Evolutionary conservation across 495 filamentous ascomycete genomes (phyloP).

Genomic region (Acidiella bohemica): DNA sequence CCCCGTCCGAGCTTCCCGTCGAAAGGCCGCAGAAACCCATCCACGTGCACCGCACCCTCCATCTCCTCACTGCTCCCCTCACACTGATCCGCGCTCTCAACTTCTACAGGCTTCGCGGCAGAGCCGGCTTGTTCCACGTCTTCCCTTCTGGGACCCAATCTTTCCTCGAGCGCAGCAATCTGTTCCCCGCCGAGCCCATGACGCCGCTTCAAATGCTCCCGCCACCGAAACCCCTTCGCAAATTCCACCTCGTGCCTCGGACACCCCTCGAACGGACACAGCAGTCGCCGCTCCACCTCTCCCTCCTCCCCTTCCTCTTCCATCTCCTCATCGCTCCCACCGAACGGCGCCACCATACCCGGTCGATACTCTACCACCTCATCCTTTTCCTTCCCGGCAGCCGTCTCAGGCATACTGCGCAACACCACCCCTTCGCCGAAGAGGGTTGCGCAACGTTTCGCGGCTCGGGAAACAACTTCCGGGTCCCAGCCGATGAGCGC

Average conservation of each 20-base stretch:
- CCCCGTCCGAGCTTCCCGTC: conserved; percentile 1
- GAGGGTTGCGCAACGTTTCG: conserved; percentile 54
- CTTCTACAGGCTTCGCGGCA: background rate
- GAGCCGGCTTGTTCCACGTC: background rate
- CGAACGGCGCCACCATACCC: conserved; percentile 1
- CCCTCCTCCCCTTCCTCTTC: background rate
- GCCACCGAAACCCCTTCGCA: conserved; percentile 6
- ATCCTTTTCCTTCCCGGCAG: background rate
- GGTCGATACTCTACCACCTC: conserved; percentile 1
- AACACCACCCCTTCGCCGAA: conserved; percentile 13
- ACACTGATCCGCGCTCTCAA: background rate
- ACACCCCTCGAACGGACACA: conserved; percentile 10
- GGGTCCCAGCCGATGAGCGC: conserved; percentile 52
- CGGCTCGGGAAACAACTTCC: conserved; percentile 47
- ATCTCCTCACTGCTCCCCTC: conserved; percentile 3
- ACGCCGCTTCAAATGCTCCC: conserved; percentile 12
- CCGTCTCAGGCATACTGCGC: conserved; percentile 8
- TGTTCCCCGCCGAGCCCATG: conserved; percentile 8
- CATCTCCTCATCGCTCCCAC: background rate
- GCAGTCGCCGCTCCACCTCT: background rate
- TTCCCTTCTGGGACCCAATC: too few species aligned
- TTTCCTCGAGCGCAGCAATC: too few species aligned
- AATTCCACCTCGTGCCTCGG: background rate
- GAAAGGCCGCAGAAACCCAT: conserved; percentile 16
- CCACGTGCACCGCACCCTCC: conserved; percentile 15